Percentiles rank a stretch among this genome's conserved stretches.
phyloP scores from a whole-genome alignment of 176 grass and related monocot species.

The Zea luxurians region DNA sequence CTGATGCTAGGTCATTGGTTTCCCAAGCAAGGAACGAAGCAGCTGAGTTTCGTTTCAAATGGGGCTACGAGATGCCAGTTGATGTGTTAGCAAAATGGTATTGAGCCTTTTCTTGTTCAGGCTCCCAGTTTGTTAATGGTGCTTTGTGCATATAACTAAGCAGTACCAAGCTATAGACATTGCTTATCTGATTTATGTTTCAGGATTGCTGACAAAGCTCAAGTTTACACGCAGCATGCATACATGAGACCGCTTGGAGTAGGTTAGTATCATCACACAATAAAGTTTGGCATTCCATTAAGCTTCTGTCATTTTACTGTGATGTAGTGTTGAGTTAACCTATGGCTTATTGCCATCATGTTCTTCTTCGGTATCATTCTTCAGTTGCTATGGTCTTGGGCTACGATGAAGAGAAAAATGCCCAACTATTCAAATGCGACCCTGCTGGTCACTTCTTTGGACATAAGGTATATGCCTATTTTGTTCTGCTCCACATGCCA shows the following conservation, averaged over 20 bases:
- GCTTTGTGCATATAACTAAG: constrained; percentile 18
- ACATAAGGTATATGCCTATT: constrained; percentile 68
- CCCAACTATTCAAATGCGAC: constrained; percentile 97
- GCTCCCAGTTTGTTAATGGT: constrained; percentile 2
- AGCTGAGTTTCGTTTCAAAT: constrained; percentile 97
- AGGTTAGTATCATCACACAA: constrained; percentile 57
- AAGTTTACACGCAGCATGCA: constrained; percentile 97
- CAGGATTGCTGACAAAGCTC: constrained; percentile 98
- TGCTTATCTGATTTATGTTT: constrained; percentile 38
- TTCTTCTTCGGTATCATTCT: constrained; percentile 26
- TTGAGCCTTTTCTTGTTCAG: constrained; percentile 7
- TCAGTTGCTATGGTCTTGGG: constrained; percentile 91
- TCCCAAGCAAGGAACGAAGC: constrained; percentile 98
- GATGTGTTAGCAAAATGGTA: constrained; percentile 97
- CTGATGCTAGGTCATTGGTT: constrained; percentile 97
- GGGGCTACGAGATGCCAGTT: constrained; percentile 97
- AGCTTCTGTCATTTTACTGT: constrained; percentile 3
- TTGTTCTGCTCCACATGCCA: not conserved
- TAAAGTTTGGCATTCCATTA: constrained; percentile 8
- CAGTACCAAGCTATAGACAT: not conserved
- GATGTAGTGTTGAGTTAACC: not conserved
- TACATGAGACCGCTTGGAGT: constrained; percentile 99
- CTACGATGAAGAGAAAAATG: constrained; percentile 94
- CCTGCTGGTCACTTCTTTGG: constrained; percentile 97
- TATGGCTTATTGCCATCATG: constrained; percentile 10